A percentile compares a stretch with the other conserved stretches of the same genome.
Evolutionary conservation across 768 basidiomycete genomes (phyloP).

Genomic region (Lactifluus echinatus): DNA sequence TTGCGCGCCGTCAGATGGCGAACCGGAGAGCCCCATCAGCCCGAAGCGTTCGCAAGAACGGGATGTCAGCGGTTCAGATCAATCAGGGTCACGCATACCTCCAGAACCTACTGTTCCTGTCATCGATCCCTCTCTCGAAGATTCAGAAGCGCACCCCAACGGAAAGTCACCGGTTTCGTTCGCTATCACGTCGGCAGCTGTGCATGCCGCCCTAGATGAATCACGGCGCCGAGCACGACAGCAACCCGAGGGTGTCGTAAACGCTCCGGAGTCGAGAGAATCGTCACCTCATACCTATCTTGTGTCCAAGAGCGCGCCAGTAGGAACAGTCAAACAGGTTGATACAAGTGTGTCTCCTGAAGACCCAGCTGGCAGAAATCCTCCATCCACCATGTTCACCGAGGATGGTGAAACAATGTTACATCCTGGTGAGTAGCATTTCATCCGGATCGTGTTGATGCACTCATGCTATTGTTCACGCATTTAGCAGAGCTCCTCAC

Average conservation of each 20-base stretch:
- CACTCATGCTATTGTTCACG: constrained; percentile 7
- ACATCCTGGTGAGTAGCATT: constrained; percentile 45
- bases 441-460: neutral
- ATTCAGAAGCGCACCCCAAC: constrained; percentile 17
- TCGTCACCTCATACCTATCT: neutral
- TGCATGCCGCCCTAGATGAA: constrained; percentile 31
- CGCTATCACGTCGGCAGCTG: constrained; percentile 22
- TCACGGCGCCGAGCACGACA: constrained; percentile 26
- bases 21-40: neutral
- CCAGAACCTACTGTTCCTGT: constrained; percentile 22
- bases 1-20: constrained; percentile 4
- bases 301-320: neutral
- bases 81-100: neutral
- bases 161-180: constrained; percentile 18
- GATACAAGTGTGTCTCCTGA: constrained; percentile 12
- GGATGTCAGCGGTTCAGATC: constrained; percentile 1
- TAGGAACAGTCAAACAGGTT: neutral
- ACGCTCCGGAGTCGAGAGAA: neutral
- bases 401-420: constrained; percentile 62
- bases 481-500: constrained; percentile 50
- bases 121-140: constrained; percentile 34
- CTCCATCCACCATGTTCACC: constrained; percentile 37
- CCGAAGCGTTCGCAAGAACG: constrained; percentile 9
- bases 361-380: constrained; percentile 40
- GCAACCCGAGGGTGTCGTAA: neutral